These are phyloP conservation scores for Candolleomyces aberdarensis DNA, from an alignment of 768 basidiomycete genomes.

Conservation along the genomic window DNA sequence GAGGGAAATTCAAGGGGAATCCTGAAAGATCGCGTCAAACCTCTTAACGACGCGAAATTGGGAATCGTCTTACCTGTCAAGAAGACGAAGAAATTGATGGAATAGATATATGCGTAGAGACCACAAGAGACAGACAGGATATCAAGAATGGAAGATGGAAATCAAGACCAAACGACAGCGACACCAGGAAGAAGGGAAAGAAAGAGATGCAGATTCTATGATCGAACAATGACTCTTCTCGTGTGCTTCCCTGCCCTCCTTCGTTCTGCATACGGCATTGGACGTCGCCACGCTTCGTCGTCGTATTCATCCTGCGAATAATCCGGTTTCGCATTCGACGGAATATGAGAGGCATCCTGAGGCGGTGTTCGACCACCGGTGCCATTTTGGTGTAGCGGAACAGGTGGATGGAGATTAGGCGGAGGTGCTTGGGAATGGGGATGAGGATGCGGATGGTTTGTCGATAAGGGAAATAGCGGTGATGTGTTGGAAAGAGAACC, in stretches of 20 bases:
- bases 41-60: not conserved
- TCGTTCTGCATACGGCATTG: slow-evolving; percentile 72
- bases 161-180: slow-evolving; percentile 4
- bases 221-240: slow-evolving; percentile 62
- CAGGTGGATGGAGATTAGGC: slow-evolving; percentile 34
- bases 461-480: slow-evolving; percentile 32
- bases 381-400: slow-evolving; percentile 26
- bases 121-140: not conserved
- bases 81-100: not conserved
- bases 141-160: slow-evolving; percentile 7
- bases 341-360: slow-evolving; percentile 36
- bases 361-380: slow-evolving; percentile 45
- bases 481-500: slow-evolving; percentile 17
- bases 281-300: slow-evolving; percentile 70
- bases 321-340: slow-evolving; percentile 32
- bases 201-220: slow-evolving; percentile 17
- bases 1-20: not conserved
- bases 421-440: slow-evolving; percentile 21
- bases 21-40: slow-evolving; percentile 4
- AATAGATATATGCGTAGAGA: slow-evolving; percentile 3
- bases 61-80: not conserved
- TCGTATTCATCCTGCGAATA: slow-evolving; percentile 51
- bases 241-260: slow-evolving; percentile 81
- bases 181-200: slow-evolving; percentile 6
- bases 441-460: slow-evolving; percentile 26